Percentiles rank a stretch among this genome's conserved stretches.
phyloP scores from a whole-genome alignment of 148 eudicot species.

The Dianthus caryophyllus region DNA sequence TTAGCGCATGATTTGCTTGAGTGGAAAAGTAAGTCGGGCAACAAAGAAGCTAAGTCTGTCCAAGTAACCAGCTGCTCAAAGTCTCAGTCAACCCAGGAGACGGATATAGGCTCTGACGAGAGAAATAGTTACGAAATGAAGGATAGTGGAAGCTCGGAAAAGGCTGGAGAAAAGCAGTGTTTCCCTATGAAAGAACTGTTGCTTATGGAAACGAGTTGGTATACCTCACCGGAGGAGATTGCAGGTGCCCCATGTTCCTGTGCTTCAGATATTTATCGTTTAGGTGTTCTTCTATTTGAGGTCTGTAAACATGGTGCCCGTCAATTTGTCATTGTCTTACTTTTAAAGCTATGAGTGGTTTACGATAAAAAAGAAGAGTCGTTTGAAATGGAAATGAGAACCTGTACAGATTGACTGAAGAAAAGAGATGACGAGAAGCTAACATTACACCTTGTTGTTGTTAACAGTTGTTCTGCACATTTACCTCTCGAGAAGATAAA shows the following conservation, averaged over 20 bases:
- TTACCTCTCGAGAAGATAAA: constrained; percentile 76
- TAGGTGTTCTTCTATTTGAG: constrained; percentile 98
- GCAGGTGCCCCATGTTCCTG: constrained; percentile 74
- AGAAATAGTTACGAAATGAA: constrained; percentile 19
- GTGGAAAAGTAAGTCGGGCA: constrained; percentile 21
- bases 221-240: constrained; percentile 82
- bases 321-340: constrained; percentile 19
- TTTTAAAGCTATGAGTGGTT: constrained; percentile 13
- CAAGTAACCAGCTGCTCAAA: constrained; percentile 49
- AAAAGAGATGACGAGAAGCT: constrained; percentile 11
- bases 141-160: constrained; percentile 32
- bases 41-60: constrained; percentile 20
- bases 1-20: constrained; percentile 22
- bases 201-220: constrained; percentile 86
- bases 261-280: constrained; percentile 83
- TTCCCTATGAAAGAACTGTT: constrained; percentile 84
- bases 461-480: constrained; percentile 81
- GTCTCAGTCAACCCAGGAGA: constrained; percentile 31
- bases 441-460: constrained; percentile 16
- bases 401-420: neutral
- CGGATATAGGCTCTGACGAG: constrained; percentile 22
- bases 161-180: constrained; percentile 49
- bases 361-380: neutral
- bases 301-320: constrained; percentile 37
- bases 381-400: too few species aligned